These are phyloP conservation scores for Candida fluviatilis DNA, from an alignment of 805 yeast species.

Conservation along the genomic window DNA sequence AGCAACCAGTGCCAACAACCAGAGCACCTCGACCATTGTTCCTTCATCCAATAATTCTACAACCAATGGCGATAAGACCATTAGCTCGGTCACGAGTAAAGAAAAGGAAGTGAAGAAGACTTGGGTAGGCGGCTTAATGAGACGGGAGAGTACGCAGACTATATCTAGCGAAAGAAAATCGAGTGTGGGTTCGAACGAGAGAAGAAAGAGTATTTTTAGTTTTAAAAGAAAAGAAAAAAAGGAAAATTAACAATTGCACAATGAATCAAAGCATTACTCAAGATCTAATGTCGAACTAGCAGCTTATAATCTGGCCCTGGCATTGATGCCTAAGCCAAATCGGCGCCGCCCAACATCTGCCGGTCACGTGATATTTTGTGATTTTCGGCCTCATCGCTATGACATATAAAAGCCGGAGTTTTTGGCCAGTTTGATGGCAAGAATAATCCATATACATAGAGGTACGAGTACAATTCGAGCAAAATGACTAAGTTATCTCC, in stretches of 20 bases:
- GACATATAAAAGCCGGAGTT: too few species aligned
- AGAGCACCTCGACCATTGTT: conserved; percentile 1
- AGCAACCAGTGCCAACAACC: conserved; percentile 1
- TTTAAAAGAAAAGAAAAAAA: conserved; percentile 25
- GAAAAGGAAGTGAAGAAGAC: conserved; percentile 30
- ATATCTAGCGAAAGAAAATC: conserved; percentile 16
- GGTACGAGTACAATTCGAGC: too few species aligned
- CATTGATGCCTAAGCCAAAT: too few species aligned
- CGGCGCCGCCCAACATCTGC: too few species aligned
- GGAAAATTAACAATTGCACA: not conserved
- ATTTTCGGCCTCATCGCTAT: too few species aligned
- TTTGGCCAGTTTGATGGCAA: too few species aligned
- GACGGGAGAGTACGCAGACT: conserved; percentile 22
- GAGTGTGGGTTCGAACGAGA: conserved; percentile 14
- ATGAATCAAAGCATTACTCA: too few species aligned
- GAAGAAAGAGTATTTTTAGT: conserved; percentile 32
- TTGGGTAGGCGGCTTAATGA: conserved; percentile 38
- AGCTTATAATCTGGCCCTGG: too few species aligned
- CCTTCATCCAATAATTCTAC: not conserved
- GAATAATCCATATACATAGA: too few species aligned
- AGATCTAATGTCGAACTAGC: too few species aligned
- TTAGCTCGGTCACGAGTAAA: conserved; percentile 5
- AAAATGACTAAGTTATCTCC: conserved; percentile 26
- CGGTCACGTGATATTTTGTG: not conserved
- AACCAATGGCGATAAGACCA: conserved; percentile 5